Conservation (phyloP, 2,329 filamentous ascomycete species). For the Cordyceps cicadae region DNA sequence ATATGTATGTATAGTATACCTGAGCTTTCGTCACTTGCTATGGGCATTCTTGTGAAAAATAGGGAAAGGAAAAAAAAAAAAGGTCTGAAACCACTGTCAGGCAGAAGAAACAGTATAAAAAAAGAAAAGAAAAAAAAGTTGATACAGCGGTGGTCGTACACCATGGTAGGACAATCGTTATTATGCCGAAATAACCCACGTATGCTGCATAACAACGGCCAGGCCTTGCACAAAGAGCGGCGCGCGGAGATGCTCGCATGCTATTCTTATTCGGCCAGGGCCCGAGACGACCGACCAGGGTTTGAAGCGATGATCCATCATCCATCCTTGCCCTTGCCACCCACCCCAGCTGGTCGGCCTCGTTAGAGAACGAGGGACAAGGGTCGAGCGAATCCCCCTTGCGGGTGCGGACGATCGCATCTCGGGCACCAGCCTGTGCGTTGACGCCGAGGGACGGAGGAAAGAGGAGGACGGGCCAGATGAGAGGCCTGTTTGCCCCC, state of each 20-base stretch:
- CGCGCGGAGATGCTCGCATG: too few relatives aligned
- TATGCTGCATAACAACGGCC: not conserved
- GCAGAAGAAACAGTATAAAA: not conserved
- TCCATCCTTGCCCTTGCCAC: too few relatives aligned
- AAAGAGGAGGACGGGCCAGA: too few relatives aligned
- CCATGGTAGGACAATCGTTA: too few relatives aligned
- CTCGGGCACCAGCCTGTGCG: slow-evolving; percentile 3
- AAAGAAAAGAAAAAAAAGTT: too few relatives aligned
- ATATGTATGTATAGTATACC: too few relatives aligned
- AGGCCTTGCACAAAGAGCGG: not conserved
- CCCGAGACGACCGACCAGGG: not conserved
- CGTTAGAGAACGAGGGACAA: too few relatives aligned
- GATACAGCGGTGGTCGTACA: too few relatives aligned
- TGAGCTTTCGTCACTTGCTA: not conserved
- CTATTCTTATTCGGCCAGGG: not conserved
- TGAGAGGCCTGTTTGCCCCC: not conserved
- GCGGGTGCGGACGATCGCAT: slow-evolving; percentile 5
- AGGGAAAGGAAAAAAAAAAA: not conserved
- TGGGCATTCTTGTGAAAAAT: not conserved
- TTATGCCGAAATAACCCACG: not conserved
- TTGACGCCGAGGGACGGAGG: not conserved
- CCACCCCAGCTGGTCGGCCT: too few relatives aligned
- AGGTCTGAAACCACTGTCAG: not conserved
- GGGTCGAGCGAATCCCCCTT: not conserved
- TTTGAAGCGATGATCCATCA: not conserved